These are phyloP conservation scores for Elongisporangium undulatum DNA, from an alignment of 352 stramenopile species.

Conservation along the genomic window DNA sequence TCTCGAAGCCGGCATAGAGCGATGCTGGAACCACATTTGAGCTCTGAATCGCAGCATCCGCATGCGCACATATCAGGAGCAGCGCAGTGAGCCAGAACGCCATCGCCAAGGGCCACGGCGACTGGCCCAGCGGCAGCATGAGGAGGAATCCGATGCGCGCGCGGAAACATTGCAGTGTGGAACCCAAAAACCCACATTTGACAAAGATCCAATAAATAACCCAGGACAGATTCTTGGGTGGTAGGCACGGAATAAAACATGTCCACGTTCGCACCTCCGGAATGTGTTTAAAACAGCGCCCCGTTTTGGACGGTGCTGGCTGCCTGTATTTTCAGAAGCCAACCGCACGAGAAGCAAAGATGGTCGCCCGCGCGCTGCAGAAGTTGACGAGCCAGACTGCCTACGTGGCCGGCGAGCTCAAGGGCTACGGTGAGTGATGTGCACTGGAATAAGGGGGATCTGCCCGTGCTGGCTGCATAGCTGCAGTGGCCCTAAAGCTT, in stretches of 20 bases:
- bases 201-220: neutral
- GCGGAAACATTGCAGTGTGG: neutral
- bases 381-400: conserved; percentile 35
- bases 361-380: conserved; percentile 27
- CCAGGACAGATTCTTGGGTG: neutral
- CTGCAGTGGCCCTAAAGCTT: conserved; percentile 11
- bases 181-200: neutral
- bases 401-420: conserved; percentile 50
- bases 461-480: neutral
- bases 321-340: conserved; percentile 6
- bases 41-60: conserved; percentile 14
- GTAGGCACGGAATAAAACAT: neutral
- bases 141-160: neutral
- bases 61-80: neutral
- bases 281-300: conserved; percentile 1
- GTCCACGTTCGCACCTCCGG: neutral
- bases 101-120: neutral
- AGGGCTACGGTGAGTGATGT: conserved; percentile 34
- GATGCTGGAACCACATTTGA: conserved; percentile 20
- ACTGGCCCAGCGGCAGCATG: neutral
- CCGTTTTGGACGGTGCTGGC: neutral
- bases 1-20: conserved; percentile 13
- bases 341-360: conserved; percentile 11
- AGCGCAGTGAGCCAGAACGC: neutral
- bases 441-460: neutral